Percentiles rank a stretch among this genome's conserved stretches.
phyloP scores from a whole-genome alignment of 306 rosid genomes.

The Elaeagnus macrophylla region DNA sequence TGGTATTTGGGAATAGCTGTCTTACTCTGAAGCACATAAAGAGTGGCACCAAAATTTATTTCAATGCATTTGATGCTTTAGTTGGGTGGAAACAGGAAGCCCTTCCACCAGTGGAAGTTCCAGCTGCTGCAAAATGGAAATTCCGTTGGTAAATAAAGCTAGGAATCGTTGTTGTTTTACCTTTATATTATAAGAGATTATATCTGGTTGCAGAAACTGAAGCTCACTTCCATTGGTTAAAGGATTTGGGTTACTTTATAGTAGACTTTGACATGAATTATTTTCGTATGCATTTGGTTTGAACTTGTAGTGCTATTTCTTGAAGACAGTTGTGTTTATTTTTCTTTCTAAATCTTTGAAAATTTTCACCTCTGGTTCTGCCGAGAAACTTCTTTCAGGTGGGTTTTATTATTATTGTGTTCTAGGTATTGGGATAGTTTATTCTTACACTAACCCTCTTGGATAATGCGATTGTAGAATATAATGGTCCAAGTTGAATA shows the following conservation, averaged over 20 bases:
- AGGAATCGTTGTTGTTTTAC: neutral
- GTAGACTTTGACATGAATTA: too few species aligned
- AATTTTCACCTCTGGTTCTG: neutral
- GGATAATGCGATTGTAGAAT: neutral
- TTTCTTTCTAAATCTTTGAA: too few species aligned
- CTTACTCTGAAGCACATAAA: constrained; percentile 54
- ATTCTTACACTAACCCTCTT: neutral
- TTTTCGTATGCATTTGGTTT: too few species aligned
- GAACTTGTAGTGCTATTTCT: too few species aligned
- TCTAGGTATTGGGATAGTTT: neutral
- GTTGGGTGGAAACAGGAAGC: constrained; percentile 93
- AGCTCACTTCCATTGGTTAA: neutral
- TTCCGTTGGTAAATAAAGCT: constrained; percentile 49
- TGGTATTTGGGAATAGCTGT: constrained; percentile 84
- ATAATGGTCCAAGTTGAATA: constrained; percentile 1
- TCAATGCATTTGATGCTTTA: constrained; percentile 89
- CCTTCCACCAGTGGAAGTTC: constrained; percentile 92
- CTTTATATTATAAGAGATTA: too few species aligned
- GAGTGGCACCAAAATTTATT: constrained; percentile 65
- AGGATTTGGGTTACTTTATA: too few species aligned
- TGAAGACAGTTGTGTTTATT: too few species aligned
- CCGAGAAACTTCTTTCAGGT: neutral
- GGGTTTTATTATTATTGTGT: neutral
- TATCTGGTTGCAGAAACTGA: neutral
- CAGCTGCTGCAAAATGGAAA: constrained; percentile 97